Percentiles rank a stretch among this genome's conserved stretches.
Conservation (phyloP, 768 basidiomycete species). For the Neoboletus brunneissimus region DNA sequence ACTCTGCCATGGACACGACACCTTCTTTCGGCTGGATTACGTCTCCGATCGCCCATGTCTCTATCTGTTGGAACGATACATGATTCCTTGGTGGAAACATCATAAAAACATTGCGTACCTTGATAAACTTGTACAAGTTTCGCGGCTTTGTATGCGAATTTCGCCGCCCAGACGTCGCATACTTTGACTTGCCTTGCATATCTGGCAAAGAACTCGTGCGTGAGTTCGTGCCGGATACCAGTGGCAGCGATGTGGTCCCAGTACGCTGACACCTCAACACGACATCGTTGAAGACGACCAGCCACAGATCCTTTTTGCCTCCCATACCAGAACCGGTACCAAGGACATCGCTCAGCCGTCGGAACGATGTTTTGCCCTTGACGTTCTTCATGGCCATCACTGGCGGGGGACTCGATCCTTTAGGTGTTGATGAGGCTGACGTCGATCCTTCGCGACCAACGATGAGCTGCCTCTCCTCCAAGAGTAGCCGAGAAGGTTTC, state of each 20-base stretch:
- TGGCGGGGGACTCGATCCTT: constrained; percentile 35
- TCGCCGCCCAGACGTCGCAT: constrained; percentile 76
- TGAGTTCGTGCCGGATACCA: constrained; percentile 64
- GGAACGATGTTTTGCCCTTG: constrained; percentile 83
- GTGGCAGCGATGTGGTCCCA: constrained; percentile 81
- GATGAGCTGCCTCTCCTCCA: constrained; percentile 69
- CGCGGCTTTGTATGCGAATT: constrained; percentile 77
- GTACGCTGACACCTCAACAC: constrained; percentile 87
- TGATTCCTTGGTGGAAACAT: neutral
- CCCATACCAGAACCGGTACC: constrained; percentile 52
- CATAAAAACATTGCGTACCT: constrained; percentile 45
- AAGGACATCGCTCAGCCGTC: constrained; percentile 87
- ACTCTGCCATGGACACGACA: constrained; percentile 91
- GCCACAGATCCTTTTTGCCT: constrained; percentile 87
- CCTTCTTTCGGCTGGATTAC: constrained; percentile 74
- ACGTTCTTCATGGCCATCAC: constrained; percentile 51
- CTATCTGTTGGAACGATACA: constrained; percentile 52
- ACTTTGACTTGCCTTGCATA: constrained; percentile 77
- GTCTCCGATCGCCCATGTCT: constrained; percentile 83
- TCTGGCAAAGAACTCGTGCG: constrained; percentile 82
- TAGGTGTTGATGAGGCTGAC: constrained; percentile 19
- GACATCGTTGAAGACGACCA: constrained; percentile 95
- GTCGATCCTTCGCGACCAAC: constrained; percentile 31
- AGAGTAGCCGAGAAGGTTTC: constrained; percentile 82
- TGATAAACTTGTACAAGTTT: constrained; percentile 91